Evolutionary conservation across 2,329 filamentous ascomycete genomes (phyloP).

Genomic region (Talaromyces sp.): DNA sequence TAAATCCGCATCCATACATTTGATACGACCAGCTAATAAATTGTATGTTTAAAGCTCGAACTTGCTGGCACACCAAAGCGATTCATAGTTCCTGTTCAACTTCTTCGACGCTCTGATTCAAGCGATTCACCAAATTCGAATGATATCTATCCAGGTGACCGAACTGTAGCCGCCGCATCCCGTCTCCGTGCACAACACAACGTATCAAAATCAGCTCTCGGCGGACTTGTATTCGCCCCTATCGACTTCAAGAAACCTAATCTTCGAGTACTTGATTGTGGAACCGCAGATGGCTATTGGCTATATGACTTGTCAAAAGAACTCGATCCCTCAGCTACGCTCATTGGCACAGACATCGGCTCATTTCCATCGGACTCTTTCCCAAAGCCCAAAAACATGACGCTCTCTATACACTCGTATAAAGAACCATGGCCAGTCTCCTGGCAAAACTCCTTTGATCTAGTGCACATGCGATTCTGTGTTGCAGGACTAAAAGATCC

Average conservation of each 20-base stretch:
- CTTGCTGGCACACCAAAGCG: not conserved
- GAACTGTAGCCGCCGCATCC: slow-evolving; percentile 4
- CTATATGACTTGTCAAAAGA: slow-evolving; percentile 10
- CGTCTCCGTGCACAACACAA: slow-evolving; percentile 12
- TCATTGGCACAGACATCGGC: slow-evolving; percentile 13
- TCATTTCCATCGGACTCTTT: slow-evolving; percentile 14
- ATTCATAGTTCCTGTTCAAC: slow-evolving; percentile 8
- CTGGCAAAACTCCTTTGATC: slow-evolving; percentile 13
- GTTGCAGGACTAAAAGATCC: slow-evolving; percentile 1
- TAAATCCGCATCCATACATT: not conserved
- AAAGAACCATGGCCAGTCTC: slow-evolving; percentile 10
- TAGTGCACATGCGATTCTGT: slow-evolving; percentile 13
- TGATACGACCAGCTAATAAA: not conserved
- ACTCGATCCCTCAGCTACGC: slow-evolving; percentile 3
- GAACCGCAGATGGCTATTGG: slow-evolving; percentile 14
- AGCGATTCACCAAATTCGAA: not conserved
- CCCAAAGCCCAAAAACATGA: slow-evolving; percentile 1
- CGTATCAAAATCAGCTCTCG: slow-evolving; percentile 9
- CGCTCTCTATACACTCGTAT: not conserved
- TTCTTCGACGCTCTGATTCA: not conserved
- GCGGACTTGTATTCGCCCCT: slow-evolving; percentile 5
- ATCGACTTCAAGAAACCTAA: not conserved
- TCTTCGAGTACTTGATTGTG: slow-evolving; percentile 10
- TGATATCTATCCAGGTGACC: slow-evolving; percentile 10
- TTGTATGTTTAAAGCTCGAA: not conserved